These are phyloP conservation scores for Fusarium sp. DNA, from an alignment of 2,329 filamentous ascomycete genomes.

Conservation along the genomic window DNA sequence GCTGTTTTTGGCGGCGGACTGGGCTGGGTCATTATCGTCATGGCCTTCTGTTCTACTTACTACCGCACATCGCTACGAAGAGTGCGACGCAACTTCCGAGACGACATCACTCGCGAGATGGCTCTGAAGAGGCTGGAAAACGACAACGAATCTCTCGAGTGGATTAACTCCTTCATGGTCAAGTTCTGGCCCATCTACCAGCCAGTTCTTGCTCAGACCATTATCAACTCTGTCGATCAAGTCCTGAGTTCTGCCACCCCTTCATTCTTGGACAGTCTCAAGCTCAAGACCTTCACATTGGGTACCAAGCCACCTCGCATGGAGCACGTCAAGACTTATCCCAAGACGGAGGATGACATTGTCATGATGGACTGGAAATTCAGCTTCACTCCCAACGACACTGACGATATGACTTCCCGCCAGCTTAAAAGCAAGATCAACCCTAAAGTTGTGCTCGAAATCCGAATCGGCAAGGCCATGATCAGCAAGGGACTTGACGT, in stretches of 20 bases:
- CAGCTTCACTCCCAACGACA: constrained; percentile 97
- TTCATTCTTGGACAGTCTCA: constrained; percentile 90
- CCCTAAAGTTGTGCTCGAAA: constrained; percentile 94
- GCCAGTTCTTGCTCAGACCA: constrained; percentile 89
- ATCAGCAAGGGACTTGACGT: constrained; percentile 97
- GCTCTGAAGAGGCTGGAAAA: constrained; percentile 88
- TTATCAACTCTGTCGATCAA: constrained; percentile 95
- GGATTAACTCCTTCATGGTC: constrained; percentile 98
- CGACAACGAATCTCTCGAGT: constrained; percentile 92
- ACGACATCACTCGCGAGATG: constrained; percentile 91
- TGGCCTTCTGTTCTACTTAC: constrained; percentile 93
- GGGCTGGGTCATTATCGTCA: constrained; percentile 92
- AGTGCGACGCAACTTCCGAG: constrained; percentile 93
- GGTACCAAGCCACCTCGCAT: constrained; percentile 95
- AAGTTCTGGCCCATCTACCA: constrained; percentile 99
- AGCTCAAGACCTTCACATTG: constrained; percentile 92
- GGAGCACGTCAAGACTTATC: constrained; percentile 98
- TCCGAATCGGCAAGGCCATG: constrained; percentile 94
- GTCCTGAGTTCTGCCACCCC: constrained; percentile 93
- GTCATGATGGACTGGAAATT: constrained; percentile 99
- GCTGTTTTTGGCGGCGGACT: constrained; percentile 91
- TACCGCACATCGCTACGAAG: constrained; percentile 95
- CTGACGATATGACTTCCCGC: constrained; percentile 86
- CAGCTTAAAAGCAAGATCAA: constrained; percentile 97
- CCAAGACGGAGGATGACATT: constrained; percentile 92